Evolutionary conservation across 2,329 filamentous ascomycete genomes (phyloP).

Genomic region (Leptodontidium sp.): DNA sequence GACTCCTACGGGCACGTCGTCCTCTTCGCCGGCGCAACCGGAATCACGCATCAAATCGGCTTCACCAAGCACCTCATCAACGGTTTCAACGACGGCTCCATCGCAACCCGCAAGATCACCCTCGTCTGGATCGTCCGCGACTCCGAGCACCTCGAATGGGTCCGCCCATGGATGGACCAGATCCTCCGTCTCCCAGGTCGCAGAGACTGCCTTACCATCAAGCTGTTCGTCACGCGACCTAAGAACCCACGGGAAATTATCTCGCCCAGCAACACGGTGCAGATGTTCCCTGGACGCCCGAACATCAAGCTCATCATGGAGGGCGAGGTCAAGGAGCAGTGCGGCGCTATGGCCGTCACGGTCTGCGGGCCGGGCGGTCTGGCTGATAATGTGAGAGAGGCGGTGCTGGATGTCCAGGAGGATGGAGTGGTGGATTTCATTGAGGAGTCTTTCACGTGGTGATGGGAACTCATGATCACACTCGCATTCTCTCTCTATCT

Average conservation of each 20-base stretch:
- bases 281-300: conserved; percentile 91
- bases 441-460: conserved; percentile 76
- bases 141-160: conserved; percentile 90
- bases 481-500: no score
- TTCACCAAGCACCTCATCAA: conserved; percentile 81
- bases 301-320: conserved; percentile 81
- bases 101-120: conserved; percentile 82
- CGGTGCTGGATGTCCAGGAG: conserved; percentile 70
- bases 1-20: conserved; percentile 92
- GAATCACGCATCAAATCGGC: conserved; percentile 93
- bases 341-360: conserved; percentile 88
- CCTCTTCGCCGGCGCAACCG: conserved; percentile 90
- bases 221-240: conserved; percentile 90
- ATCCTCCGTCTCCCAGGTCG: conserved; percentile 82
- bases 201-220: conserved; percentile 82
- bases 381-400: conserved; percentile 77
- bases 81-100: conserved; percentile 72
- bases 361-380: conserved; percentile 80
- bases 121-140: conserved; percentile 95
- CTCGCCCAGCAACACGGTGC: conserved; percentile 79
- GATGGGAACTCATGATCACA: not conserved
- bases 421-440: conserved; percentile 73
- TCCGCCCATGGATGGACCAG: conserved; percentile 81
- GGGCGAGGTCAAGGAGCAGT: conserved; percentile 81
- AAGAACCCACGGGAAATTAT: conserved; percentile 79